Percentiles rank a stretch among this genome's conserved stretches.
Evolutionary conservation across 1,139 yeast species (phyloP).

Genomic region (Suhomyces atakaporum): DNA sequence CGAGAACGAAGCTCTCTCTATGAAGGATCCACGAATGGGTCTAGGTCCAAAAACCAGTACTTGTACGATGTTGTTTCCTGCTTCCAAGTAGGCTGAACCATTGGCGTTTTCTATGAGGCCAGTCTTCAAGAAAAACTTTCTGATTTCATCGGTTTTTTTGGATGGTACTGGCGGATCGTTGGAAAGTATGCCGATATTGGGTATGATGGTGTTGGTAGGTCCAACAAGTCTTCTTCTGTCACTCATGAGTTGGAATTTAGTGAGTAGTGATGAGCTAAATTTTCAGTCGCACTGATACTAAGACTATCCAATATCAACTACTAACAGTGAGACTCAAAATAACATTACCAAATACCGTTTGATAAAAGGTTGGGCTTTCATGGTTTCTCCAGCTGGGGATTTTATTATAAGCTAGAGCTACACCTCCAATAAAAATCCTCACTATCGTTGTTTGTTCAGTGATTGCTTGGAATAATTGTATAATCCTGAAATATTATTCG

Average conservation of each 20-base stretch:
- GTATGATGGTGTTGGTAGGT: slow-evolving; percentile 58
- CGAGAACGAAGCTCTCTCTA: slow-evolving; percentile 65
- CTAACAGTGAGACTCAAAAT: too few relatives aligned
- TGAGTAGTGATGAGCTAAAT: slow-evolving; percentile 7
- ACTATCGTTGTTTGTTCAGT: too few relatives aligned
- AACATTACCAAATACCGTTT: too few relatives aligned
- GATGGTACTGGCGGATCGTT: not conserved
- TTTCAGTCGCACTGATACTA: slow-evolving; percentile 7
- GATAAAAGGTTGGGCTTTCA: too few relatives aligned
- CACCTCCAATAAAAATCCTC: too few relatives aligned
- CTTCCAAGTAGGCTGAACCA: slow-evolving; percentile 83
- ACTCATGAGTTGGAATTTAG: too few relatives aligned
- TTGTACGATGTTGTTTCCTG: slow-evolving; percentile 60
- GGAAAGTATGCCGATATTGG: slow-evolving; percentile 28
- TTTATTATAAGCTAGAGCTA: too few relatives aligned
- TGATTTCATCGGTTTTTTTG: slow-evolving; percentile 23
- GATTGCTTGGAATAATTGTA: too few relatives aligned
- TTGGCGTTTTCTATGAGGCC: slow-evolving; percentile 71
- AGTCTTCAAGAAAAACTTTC: slow-evolving; percentile 53
- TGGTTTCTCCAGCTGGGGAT: too few relatives aligned
- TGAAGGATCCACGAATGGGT: slow-evolving; percentile 77
- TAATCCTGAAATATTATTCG: too few relatives aligned
- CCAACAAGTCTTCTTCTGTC: slow-evolving; percentile 77
- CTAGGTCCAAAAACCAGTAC: slow-evolving; percentile 87
- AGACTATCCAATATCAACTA: too few relatives aligned